phyloP scores from a whole-genome alignment of 129 eudicot species.

The Solidago caesia region DNA sequence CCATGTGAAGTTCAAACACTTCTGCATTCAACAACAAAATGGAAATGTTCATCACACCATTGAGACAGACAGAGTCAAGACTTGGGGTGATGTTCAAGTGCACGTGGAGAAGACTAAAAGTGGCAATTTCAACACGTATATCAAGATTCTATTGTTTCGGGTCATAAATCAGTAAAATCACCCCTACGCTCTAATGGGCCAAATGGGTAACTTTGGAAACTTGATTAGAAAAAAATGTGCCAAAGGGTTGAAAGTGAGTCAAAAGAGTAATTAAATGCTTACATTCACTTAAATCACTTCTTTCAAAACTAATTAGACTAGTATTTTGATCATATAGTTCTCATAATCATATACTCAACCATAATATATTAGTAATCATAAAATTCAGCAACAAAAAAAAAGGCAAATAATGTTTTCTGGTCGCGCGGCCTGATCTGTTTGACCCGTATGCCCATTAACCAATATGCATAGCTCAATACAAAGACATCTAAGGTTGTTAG shows the following conservation, averaged over 20 bases:
- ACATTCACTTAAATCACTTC: background rate
- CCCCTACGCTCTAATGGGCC: background rate
- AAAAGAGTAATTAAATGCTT: background rate
- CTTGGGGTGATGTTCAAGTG: constrained; percentile 4
- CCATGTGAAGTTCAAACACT: constrained; percentile 94
- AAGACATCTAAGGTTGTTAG: background rate
- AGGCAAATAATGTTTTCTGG: background rate
- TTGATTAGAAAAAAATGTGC: background rate
- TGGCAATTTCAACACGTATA: background rate
- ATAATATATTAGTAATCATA: background rate
- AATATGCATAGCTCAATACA: constrained; percentile 5
- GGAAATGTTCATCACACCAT: background rate
- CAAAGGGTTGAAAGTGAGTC: background rate
- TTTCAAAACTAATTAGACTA: background rate
- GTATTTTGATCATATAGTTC: background rate
- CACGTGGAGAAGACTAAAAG: constrained; percentile 5
- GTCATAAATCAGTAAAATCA: background rate
- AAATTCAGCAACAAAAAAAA: background rate
- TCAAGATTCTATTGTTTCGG: background rate
- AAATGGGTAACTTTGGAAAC: background rate
- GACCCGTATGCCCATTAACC: background rate
- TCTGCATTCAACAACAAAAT: constrained; percentile 46
- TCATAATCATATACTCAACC: background rate
- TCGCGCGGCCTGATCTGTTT: background rate
- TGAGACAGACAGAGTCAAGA: background rate